Base-by-base conservation (phyloP, 345 rosid species). In the Eucalyptus urophylla region DNA sequence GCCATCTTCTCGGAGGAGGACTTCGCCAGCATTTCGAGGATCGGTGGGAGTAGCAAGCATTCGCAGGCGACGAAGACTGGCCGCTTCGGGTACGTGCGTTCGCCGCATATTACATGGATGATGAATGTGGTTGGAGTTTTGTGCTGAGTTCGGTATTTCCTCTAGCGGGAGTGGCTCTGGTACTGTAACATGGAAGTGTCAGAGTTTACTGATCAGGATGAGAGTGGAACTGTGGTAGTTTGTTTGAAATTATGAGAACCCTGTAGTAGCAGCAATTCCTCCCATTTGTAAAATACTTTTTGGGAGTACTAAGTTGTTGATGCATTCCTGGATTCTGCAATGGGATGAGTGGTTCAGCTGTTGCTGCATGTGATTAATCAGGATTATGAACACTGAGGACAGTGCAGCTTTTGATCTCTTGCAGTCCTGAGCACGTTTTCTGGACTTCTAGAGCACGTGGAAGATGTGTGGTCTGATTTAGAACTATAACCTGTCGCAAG, bases 1-100 rank as follows among this genome's bases (percentile, higher is more conserved):
- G 98, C 98, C 16, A 94, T 96, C 31, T 97, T 97, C 93, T 94
- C 98, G 11, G 99, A 97, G 89, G 98, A 96, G 58, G 99, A 97
- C 95, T 97, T 97, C 62, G 94, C 93, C 81, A 96, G 98, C 90
- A 97, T 97, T 87, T 96, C 99, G 8, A 93, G 98, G 89, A 94
- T 97, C 88, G 99, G 99, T 11, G 99, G 98, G 31, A 96, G 99
- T 90, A 93, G 91, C 76, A 97, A 97, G 89, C 97, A 95, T 85
- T 93, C 94, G 16, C 98, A 96, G 90, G 95, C 98, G 62, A 95
- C 93, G 95, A 97, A 96, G 93, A 97, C 99, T 19, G 99, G 99
- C 19, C 95, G 99, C 87, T 97, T 97, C 89, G 99, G 99, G 97
- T 96, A 92, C 56, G 65, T 86, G 85, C 85, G 29, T 11, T 11